A percentile compares a stretch with the other conserved stretches of the same genome.
Conservation (phyloP, 352 stramenopile species). For the Pythium biforme region DNA sequence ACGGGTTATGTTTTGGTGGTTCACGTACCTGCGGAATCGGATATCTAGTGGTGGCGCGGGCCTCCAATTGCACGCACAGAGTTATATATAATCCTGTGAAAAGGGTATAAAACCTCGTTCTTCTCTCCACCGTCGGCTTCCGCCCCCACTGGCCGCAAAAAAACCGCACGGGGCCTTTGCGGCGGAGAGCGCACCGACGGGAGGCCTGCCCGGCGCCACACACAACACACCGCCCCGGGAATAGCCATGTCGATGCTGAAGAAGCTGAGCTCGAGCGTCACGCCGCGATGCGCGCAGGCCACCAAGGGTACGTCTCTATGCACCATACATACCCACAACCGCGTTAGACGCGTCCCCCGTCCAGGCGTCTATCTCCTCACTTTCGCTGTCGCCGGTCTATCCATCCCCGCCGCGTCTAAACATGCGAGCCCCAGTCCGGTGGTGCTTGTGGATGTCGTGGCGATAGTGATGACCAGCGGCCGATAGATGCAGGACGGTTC, state of each 20-base stretch:
- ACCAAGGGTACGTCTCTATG: conserved; percentile 35
- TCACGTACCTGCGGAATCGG: conserved; percentile 11
- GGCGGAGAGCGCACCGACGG: conserved; percentile 22
- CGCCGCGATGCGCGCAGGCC: conserved; percentile 55
- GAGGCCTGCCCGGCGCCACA: conserved; percentile 21
- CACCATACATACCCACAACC: background rate
- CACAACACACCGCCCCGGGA: conserved; percentile 17
- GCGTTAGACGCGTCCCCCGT: background rate
- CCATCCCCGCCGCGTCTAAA: no score
- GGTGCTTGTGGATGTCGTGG: background rate
- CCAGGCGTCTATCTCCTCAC: background rate
- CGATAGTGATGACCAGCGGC: background rate
- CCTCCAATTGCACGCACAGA: background rate
- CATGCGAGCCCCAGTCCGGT: background rate
- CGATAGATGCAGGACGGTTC: background rate
- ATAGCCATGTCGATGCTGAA: conserved; percentile 62
- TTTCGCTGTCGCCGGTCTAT: background rate
- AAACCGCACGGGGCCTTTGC: conserved; percentile 23
- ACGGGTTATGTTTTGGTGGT: conserved; percentile 23
- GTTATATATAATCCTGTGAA: conserved; percentile 2
- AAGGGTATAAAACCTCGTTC: conserved; percentile 24
- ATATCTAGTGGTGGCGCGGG: conserved; percentile 13
- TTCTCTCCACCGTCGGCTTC: background rate
- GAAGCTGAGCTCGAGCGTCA: conserved; percentile 59
- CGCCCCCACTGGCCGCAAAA: conserved; percentile 15